These are phyloP conservation scores for Skeletonema potamos DNA, from an alignment of 108 stramenopile species.

Conservation along the genomic window DNA sequence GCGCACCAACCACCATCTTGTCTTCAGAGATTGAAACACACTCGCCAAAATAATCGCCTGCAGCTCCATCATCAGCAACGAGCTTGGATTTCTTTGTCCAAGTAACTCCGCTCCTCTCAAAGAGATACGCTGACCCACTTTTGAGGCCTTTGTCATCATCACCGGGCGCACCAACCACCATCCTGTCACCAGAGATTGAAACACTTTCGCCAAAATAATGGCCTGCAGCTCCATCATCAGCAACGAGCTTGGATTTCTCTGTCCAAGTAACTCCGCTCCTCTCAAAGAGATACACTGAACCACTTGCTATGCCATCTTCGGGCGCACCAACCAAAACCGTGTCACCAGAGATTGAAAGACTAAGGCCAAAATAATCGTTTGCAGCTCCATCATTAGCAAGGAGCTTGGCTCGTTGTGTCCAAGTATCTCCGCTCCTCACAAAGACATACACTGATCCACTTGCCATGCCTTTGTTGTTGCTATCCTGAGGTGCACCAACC, in stretches of 20 bases:
- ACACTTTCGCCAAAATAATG: constrained; percentile 17
- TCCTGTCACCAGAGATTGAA: background rate
- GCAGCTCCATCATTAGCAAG: no score
- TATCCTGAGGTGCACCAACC: no score
- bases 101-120: background rate
- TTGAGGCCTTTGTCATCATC: background rate
- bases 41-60: constrained; percentile 18
- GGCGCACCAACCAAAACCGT: constrained; percentile 7
- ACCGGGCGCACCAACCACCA: constrained; percentile 2
- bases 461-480: no score
- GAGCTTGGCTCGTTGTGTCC: no score
- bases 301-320: background rate
- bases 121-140: background rate
- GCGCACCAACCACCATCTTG: constrained; percentile 10
- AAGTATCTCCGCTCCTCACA: no score
- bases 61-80: constrained; percentile 5
- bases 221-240: constrained; percentile 4
- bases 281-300: background rate
- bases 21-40: constrained; percentile 13
- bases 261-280: background rate
- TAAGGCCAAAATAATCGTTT: no score
- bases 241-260: background rate
- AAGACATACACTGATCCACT: no score
- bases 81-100: background rate
- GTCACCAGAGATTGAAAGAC: no score